Percentiles rank a stretch among this genome's conserved stretches.
Conservation (phyloP, 2,329 filamentous ascomycete genomes). For the Aspergillus sp. region DNA sequence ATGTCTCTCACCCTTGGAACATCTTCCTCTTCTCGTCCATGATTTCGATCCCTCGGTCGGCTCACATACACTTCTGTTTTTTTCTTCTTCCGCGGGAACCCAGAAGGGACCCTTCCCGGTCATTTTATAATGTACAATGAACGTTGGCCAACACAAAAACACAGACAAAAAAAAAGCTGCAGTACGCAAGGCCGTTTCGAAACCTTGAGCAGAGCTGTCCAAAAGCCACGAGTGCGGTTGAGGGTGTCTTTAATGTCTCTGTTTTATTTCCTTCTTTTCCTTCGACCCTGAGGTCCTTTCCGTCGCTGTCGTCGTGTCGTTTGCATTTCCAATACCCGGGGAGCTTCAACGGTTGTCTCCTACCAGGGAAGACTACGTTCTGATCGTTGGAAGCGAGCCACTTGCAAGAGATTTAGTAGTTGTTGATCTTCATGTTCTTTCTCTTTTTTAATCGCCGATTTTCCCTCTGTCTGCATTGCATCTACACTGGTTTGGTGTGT, state of each 20-base stretch:
- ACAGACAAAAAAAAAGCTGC: constrained; percentile 5
- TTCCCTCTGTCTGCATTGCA: constrained; percentile 16
- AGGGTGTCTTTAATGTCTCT: background rate
- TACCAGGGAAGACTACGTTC: background rate
- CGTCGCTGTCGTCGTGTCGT: constrained; percentile 1
- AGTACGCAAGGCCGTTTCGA: background rate
- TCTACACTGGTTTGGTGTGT: constrained; percentile 27
- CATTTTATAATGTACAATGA: constrained; percentile 21
- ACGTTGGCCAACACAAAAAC: constrained; percentile 9
- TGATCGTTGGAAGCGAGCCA: background rate
- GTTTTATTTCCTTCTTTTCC: background rate
- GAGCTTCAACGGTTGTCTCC: constrained; percentile 17
- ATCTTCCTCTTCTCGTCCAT: constrained; percentile 23
- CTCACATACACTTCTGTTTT: constrained; percentile 14
- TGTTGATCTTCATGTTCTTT: background rate
- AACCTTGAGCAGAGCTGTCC: background rate
- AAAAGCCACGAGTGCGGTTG: background rate
- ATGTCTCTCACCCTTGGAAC: constrained; percentile 15
- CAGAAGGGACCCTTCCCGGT: constrained; percentile 1
- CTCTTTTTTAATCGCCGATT: constrained; percentile 14
- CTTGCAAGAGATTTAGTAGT: constrained; percentile 10
- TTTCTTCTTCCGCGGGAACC: constrained; percentile 7
- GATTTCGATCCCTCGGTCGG: constrained; percentile 15
- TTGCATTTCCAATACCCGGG: constrained; percentile 27
- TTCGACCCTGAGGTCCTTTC: background rate